Conservation (phyloP, 2,329 filamentous ascomycete species). For the Talaromyces sp. region DNA sequence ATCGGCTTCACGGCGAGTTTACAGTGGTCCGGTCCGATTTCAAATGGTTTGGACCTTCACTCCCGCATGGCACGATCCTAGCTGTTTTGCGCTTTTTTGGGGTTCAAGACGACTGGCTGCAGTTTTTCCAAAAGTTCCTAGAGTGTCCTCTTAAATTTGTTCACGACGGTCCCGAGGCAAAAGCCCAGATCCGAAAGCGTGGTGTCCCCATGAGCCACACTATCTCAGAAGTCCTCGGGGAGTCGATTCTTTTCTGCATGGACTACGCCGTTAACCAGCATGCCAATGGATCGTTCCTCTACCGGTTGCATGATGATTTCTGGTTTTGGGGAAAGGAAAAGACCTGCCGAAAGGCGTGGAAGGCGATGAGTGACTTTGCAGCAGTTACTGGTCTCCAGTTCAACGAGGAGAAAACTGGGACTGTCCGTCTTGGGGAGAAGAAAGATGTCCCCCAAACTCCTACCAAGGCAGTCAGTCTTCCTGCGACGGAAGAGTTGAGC, state of each 20-base stretch:
- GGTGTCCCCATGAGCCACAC: conserved; percentile 58
- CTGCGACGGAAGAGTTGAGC: not conserved
- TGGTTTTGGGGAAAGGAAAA: conserved; percentile 61
- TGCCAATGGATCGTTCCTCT: conserved; percentile 51
- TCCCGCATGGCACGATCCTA: conserved; percentile 57
- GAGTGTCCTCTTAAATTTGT: conserved; percentile 55
- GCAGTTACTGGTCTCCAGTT: conserved; percentile 52
- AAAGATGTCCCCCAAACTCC: not conserved
- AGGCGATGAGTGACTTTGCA: conserved; percentile 51
- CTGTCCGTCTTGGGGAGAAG: conserved; percentile 35
- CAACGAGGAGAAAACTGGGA: conserved; percentile 55
- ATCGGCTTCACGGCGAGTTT: conserved; percentile 43
- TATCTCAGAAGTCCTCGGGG: conserved; percentile 56
- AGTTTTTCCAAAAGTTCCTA: conserved; percentile 57
- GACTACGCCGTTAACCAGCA: conserved; percentile 59
- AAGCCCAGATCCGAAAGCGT: conserved; percentile 44
- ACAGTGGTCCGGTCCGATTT: conserved; percentile 56
- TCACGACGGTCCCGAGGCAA: conserved; percentile 45
- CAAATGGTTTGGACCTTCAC: conserved; percentile 52
- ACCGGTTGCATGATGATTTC: conserved; percentile 60
- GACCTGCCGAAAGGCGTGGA: conserved; percentile 55
- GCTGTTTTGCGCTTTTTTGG: conserved; percentile 55
- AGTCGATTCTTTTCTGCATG: conserved; percentile 58
- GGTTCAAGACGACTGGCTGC: conserved; percentile 51
- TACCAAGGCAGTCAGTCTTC: not conserved